Evolutionary conservation across 768 basidiomycete species (phyloP).

Genomic region (Omphalotus guepiniiformis): DNA sequence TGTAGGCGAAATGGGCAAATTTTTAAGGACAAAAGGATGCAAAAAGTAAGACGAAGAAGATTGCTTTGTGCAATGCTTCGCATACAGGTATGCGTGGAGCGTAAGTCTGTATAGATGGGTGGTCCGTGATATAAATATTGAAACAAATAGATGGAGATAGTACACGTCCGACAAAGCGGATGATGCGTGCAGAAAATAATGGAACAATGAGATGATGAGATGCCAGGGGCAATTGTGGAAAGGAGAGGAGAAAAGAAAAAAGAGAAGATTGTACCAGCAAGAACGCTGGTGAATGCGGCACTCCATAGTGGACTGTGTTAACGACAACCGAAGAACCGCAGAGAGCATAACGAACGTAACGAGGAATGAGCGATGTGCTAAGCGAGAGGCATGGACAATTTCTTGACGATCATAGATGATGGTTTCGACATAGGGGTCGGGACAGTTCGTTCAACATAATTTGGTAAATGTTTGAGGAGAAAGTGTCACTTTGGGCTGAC

Average conservation of each 20-base stretch:
- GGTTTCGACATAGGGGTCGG: conserved; percentile 2
- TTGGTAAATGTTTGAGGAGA: background rate
- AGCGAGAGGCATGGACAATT: conserved; percentile 14
- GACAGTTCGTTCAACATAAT: conserved; percentile 5
- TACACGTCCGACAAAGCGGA: conserved; percentile 11
- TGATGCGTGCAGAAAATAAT: conserved; percentile 10
- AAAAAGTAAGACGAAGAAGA: too few species aligned
- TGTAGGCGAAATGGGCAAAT: too few species aligned
- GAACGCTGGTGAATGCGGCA: background rate
- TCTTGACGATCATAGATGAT: conserved; percentile 4
- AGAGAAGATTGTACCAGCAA: background rate
- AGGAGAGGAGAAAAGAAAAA: background rate
- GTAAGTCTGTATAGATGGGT: conserved; percentile 2
- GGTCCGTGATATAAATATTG: conserved; percentile 16
- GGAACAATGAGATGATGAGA: conserved; percentile 8
- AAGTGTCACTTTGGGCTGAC: too few species aligned
- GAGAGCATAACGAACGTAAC: conserved; percentile 17
- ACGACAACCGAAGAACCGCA: conserved; percentile 8
- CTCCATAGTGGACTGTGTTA: conserved; percentile 4
- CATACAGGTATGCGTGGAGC: too few species aligned
- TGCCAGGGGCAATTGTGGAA: conserved; percentile 3
- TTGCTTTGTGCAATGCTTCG: too few species aligned
- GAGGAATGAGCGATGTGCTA: conserved; percentile 21
- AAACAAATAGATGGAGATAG: conserved; percentile 9
- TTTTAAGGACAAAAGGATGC: too few species aligned